Evolutionary conservation across 2,329 filamentous ascomycete species (phyloP), one percentile per base, ranked within the genome.

Genomic region (Trichoderma endophyticum): DNA sequence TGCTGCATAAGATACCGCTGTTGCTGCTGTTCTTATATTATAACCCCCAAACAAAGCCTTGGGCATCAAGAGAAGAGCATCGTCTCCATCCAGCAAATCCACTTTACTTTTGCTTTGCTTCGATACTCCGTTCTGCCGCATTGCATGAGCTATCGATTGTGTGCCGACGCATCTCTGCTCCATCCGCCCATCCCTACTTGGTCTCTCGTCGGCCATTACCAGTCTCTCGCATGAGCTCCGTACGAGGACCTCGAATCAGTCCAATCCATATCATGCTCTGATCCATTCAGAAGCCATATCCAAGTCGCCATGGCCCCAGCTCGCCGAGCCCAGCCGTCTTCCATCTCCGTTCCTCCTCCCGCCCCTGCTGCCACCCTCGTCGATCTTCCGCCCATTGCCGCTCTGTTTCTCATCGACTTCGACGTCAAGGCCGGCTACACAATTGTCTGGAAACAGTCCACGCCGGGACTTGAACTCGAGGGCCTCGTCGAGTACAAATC

Each of bases 401-500:
- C 94, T 36, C 87, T 97, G 43, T 97, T 97, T 81, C 87, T 97
- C 74, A 95, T 97, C 82, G 90, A 93, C 79, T 97, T 97, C 83
- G 94, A 97, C 82, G 92, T 95, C 83, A 96, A 95, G 81, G 92
- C 94, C 78, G 94, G 94, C 84, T 97, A 91, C 82, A 97, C 94
- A 60, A 92, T 98, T 79, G 89, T 90, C 43, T 98, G 96, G 96
- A 94, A 97, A 81, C 90, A 89, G 75, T 89, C 91, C 14, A 83
- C 89, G 1, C 86, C 90, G 15, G 90, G 89, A 63, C 87, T 95
- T 83, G 86, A 88, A 81, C 88, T 98, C 63, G 93, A 97, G 76
- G 94, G 94, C 70, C 90, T 92, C 28, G 94, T 98, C 78, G 96
- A 99, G 83, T 99, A 94, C 87, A 98, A 98, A 83, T 97, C 94